Conservation (phyloP, 805 yeast species). For the Priceomyces castillae region DNA sequence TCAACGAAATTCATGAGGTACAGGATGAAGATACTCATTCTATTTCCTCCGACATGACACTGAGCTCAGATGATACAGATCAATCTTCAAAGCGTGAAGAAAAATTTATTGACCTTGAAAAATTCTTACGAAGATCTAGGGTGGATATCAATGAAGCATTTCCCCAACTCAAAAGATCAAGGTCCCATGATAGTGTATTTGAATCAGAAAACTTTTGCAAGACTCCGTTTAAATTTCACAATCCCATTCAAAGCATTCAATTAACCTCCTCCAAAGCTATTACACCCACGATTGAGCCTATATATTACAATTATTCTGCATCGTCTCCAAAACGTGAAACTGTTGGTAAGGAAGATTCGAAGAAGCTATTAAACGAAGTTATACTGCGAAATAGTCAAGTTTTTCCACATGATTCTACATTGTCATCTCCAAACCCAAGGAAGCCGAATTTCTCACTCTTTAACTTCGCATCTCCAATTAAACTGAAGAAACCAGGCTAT, state of each 20-base stretch:
- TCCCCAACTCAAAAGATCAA: slow-evolving; percentile 25
- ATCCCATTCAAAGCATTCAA: slow-evolving; percentile 32
- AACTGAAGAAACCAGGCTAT: slow-evolving; percentile 3
- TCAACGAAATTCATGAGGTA: background rate
- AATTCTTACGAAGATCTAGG: slow-evolving; percentile 33
- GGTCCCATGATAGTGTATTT: slow-evolving; percentile 24
- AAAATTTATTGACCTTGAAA: slow-evolving; percentile 26
- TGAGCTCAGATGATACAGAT: slow-evolving; percentile 15
- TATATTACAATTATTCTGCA: slow-evolving; percentile 17
- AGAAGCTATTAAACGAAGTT: slow-evolving; percentile 17
- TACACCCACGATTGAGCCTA: slow-evolving; percentile 33
- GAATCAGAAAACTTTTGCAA: slow-evolving; percentile 5
- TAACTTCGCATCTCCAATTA: slow-evolving; percentile 18
- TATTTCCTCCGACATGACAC: slow-evolving; percentile 21
- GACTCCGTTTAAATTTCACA: slow-evolving; percentile 29
- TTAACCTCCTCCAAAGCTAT: slow-evolving; percentile 13
- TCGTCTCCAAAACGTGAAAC: slow-evolving; percentile 2
- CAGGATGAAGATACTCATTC: slow-evolving; percentile 19
- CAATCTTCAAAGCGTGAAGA: slow-evolving; percentile 8
- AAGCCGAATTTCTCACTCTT: slow-evolving; percentile 16
- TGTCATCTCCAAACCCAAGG: slow-evolving; percentile 5
- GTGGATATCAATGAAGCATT: slow-evolving; percentile 28
- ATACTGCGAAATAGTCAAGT: slow-evolving; percentile 11
- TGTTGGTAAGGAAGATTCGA: slow-evolving; percentile 11
- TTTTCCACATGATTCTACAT: background rate